These are phyloP conservation scores for Alternaria incomplexa DNA, from an alignment of 2,329 filamentous ascomycete species.

Conservation along the genomic window DNA sequence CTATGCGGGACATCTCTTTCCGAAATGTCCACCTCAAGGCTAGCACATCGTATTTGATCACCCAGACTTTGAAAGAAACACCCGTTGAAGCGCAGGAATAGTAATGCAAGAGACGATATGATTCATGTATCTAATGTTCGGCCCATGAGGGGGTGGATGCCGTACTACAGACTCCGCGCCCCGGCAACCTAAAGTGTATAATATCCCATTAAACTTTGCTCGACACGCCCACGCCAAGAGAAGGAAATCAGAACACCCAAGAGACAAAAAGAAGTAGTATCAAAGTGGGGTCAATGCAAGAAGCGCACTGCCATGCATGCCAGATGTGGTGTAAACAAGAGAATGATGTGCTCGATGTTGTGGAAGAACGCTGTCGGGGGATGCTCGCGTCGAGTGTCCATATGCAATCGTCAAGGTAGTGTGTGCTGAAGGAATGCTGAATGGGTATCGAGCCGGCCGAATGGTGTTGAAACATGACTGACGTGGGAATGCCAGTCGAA, in stretches of 20 bases:
- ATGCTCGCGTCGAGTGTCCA: slow-evolving; percentile 8
- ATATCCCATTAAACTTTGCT: neutral
- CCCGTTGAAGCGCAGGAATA: neutral
- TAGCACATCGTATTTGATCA: neutral
- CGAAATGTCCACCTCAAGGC: neutral
- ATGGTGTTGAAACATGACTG: slow-evolving; percentile 1
- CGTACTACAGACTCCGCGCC: neutral
- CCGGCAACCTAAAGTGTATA: neutral
- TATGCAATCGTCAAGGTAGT: slow-evolving; percentile 25
- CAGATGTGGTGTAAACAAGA: slow-evolving; percentile 16
- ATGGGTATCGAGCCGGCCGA: slow-evolving; percentile 31
- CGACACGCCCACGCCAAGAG: neutral
- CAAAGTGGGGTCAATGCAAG: slow-evolving; percentile 24
- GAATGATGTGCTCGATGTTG: neutral
- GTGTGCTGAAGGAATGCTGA: slow-evolving; percentile 1
- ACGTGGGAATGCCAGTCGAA: slow-evolving; percentile 2
- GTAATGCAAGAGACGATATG: neutral
- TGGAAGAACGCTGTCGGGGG: slow-evolving; percentile 14
- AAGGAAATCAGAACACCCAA: neutral
- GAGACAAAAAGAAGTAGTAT: neutral
- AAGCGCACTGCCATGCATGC: slow-evolving; percentile 37
- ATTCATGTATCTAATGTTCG: neutral
- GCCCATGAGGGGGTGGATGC: neutral
- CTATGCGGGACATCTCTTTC: neutral
- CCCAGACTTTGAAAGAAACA: neutral